Base-by-base conservation (phyloP, 2,329 filamentous ascomycete species). In the Colletotrichum eremochloae region DNA sequence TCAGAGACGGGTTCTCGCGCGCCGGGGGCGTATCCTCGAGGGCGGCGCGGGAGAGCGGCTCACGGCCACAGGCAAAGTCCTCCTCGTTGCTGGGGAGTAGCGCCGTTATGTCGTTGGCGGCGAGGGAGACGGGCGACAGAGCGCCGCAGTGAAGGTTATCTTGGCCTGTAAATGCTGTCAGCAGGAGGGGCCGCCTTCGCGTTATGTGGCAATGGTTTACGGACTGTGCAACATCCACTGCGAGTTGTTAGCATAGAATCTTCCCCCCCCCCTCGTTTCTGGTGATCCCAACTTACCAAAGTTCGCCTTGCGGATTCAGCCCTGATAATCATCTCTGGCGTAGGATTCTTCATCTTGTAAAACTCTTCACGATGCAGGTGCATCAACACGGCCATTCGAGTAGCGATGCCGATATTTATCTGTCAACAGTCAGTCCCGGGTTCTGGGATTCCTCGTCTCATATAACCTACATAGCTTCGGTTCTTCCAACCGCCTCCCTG, bases 201-300 rank as follows among this genome's bases (percentile, higher is more conserved):
- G n/a, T 29, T 5, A 15, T 38, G 14, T 11, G 9, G 15, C n/a
- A 29, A 1, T 36, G 33, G n/a, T 9, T 9, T 52, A 79, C 81
- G 74, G 69, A 81, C 84, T 89, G 76, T 89, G 86, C 44, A 90
- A 76, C 86, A 89, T 89, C 88, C 88, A 90, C 86, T 88, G 63
- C 11, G 15, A 4, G 31, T 1, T 36, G 50, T 74, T 52, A 74
- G 62, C 63, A 60, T 70, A 20, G 38, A 6, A 24, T 24, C 18
- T 46, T n/a, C 6, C 5, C 11, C 42, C 6, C n/a, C 18, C 9
- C 31, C 14, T 24, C 33, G 15, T 64, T 36, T 70, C 67, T 40
- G 74, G 67, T 38, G 15, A 18, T 0, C 15, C 44, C 62, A 33
- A 79, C 85, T 76, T 80, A 88, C 87, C 78, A 89, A 77, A 36